Percentiles rank a stretch among this genome's conserved stretches.
These are phyloP conservation scores for Gomphus bonarii DNA, from an alignment of 1,284 basidiomycete species.

Conservation along the genomic window DNA sequence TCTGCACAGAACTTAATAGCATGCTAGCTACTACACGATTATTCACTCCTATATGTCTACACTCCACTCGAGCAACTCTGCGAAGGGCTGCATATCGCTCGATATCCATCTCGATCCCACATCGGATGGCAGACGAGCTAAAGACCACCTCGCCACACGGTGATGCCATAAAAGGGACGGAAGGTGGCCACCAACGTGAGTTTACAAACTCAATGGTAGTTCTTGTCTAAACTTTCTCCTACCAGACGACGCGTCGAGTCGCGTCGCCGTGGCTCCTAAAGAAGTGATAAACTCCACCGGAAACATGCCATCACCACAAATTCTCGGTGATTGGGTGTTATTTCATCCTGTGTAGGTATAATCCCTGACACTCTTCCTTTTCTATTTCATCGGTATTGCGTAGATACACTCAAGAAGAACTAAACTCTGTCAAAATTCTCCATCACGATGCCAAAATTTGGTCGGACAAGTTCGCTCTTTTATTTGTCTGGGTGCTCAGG, in stretches of 20 bases:
- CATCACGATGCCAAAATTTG: slow-evolving; percentile 56
- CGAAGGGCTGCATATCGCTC: not conserved
- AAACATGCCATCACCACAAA: not conserved
- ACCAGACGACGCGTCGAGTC: slow-evolving; percentile 3
- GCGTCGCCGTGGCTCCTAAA: not conserved
- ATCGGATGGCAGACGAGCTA: not conserved
- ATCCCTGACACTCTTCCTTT: not conserved
- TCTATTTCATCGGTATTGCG: not conserved
- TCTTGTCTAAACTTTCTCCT: not conserved
- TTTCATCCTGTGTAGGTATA: slow-evolving; percentile 62
- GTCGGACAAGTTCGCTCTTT: slow-evolving; percentile 63
- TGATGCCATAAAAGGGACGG: slow-evolving; percentile 4
- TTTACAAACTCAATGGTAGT: not conserved
- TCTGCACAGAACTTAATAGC: not conserved
- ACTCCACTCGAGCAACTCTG: not conserved
- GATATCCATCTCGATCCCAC: not conserved
- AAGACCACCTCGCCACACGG: not conserved
- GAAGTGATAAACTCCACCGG: not conserved
- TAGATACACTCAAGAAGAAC: slow-evolving; percentile 53
- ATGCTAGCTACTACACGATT: not conserved
- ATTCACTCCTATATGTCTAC: too few species aligned
- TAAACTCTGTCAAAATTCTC: slow-evolving; percentile 70
- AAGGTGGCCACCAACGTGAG: slow-evolving; percentile 7
- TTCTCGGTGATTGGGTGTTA: slow-evolving; percentile 64
- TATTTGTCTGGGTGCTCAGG: slow-evolving; percentile 51